Evolutionary conservation across 2,329 filamentous ascomycete species (phyloP).

Genomic region (Trichophyton rubrum): DNA sequence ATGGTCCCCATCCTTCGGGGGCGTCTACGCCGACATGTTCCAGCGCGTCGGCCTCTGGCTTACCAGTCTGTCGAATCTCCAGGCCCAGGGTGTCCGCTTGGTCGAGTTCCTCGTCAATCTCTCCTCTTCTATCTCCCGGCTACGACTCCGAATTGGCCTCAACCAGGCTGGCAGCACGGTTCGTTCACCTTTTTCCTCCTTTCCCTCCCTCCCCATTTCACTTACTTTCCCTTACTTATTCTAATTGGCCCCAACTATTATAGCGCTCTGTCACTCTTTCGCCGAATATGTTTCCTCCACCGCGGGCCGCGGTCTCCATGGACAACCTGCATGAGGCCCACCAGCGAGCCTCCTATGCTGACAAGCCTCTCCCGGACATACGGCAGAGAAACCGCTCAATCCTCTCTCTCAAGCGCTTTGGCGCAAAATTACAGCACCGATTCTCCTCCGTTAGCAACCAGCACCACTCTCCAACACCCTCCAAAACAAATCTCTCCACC

Average conservation of each 20-base stretch:
- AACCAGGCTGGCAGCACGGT: background rate
- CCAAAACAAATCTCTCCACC: background rate
- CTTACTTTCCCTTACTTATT: background rate
- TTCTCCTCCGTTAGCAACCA: background rate
- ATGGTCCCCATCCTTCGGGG: background rate
- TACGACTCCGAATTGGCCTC: background rate
- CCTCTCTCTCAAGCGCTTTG: background rate
- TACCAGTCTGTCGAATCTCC: background rate
- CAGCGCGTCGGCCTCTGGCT: background rate
- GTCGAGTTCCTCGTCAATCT: constrained; percentile 1
- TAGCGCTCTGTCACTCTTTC: background rate
- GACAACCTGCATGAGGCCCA: background rate
- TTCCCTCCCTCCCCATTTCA: background rate
- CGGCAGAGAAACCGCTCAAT: background rate
- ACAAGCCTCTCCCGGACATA: background rate
- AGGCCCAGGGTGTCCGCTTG: background rate
- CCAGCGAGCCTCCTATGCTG: background rate
- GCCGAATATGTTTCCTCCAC: background rate
- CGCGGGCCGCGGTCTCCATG: background rate
- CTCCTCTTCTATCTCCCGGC: background rate
- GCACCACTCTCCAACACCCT: background rate
- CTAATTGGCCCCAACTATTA: background rate
- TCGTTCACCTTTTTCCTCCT: background rate
- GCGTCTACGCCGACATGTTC: constrained; percentile 2
- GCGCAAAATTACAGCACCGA: background rate